phyloP scores from a whole-genome alignment of 805 yeast genomes.

The Hanseniaspora thailandica region DNA sequence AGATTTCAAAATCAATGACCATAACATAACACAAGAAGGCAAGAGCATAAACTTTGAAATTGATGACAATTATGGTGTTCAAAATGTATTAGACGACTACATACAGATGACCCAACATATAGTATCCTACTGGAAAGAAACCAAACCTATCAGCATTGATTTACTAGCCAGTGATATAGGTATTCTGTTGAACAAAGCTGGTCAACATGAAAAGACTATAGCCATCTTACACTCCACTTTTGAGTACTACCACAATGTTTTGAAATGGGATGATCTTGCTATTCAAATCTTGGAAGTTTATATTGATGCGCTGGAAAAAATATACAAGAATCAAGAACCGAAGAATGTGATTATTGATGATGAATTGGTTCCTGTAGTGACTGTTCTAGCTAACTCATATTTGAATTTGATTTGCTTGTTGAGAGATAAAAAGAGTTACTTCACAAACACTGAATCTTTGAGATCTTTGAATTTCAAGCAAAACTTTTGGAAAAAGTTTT shows the following conservation, averaged over 20 bases:
- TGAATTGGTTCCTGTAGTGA: conserved; percentile 21
- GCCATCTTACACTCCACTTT: conserved; percentile 57
- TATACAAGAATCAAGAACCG: not conserved
- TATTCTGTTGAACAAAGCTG: conserved; percentile 45
- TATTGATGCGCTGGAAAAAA: conserved; percentile 46
- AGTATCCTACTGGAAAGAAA: conserved; percentile 20
- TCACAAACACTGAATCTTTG: not conserved
- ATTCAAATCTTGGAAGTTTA: conserved; percentile 53
- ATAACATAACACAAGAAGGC: not conserved
- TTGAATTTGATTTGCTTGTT: conserved; percentile 25
- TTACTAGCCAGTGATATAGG: conserved; percentile 72
- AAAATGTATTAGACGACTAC: conserved; percentile 28
- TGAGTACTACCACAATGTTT: conserved; percentile 46
- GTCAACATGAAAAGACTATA: conserved; percentile 49
- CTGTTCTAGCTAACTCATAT: conserved; percentile 25
- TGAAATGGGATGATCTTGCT: conserved; percentile 66
- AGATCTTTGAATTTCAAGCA: conserved; percentile 14
- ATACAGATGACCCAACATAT: conserved; percentile 40
- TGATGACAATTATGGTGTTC: conserved; percentile 16
- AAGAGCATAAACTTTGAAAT: conserved; percentile 27
- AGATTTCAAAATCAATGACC: conserved; percentile 3
- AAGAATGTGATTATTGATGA: conserved; percentile 21
- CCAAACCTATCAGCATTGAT: conserved; percentile 55
- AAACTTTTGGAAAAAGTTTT: conserved; percentile 24
- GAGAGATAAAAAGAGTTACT: conserved; percentile 16